Conservation (phyloP, 2,329 filamentous ascomycete species). For the Phialocephala subalpina region DNA sequence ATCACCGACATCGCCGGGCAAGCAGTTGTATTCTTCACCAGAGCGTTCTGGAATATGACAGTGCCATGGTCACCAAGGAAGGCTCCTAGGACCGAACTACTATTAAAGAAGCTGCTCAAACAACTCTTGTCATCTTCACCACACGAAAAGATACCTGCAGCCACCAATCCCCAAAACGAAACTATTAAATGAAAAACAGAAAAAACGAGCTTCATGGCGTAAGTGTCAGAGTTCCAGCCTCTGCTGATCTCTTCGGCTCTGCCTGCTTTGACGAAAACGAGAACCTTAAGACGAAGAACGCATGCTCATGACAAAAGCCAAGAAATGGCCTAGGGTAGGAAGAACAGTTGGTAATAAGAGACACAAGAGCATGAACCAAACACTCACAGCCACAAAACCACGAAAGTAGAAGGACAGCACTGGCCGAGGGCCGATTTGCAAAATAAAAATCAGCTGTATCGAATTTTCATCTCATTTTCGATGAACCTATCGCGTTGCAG, state of each 20-base stretch:
- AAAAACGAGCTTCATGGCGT: background rate
- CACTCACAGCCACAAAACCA: background rate
- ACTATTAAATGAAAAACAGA: background rate
- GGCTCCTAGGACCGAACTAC: conserved; percentile 17
- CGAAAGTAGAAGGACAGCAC: conserved; percentile 4
- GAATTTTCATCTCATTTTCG: conserved; percentile 14
- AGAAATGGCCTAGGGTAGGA: background rate
- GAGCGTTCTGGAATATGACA: conserved; percentile 31
- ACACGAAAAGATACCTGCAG: background rate
- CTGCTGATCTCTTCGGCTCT: background rate
- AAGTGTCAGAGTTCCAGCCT: background rate
- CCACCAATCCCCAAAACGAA: background rate
- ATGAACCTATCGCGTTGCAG: conserved; percentile 13
- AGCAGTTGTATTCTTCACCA: conserved; percentile 29
- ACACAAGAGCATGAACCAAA: conserved; percentile 7
- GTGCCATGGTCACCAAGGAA: conserved; percentile 29
- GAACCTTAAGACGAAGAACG: conserved; percentile 3
- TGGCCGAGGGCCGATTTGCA: conserved; percentile 1
- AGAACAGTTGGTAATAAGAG: background rate
- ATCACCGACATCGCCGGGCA: conserved; percentile 40
- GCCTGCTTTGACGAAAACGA: background rate
- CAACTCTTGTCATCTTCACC: background rate
- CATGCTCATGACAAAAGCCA: background rate
- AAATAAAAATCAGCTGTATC: conserved; percentile 3
- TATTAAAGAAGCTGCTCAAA: background rate